Percentiles rank a stretch among this genome's conserved stretches.
Evolutionary conservation across 352 stramenopile genomes (phyloP).

Genomic region (Proteromonas lacertae): DNA sequence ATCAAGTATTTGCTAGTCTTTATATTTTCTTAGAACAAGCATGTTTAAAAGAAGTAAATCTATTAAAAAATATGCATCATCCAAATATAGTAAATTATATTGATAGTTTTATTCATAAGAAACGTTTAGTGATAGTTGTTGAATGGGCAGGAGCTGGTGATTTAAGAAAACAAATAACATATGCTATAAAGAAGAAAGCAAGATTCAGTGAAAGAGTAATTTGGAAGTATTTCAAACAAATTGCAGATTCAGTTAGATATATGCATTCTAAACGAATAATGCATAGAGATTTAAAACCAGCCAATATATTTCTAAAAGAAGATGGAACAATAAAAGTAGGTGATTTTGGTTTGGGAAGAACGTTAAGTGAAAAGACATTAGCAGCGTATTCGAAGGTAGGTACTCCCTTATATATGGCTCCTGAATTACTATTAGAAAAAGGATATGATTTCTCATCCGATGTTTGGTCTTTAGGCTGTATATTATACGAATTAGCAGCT

Average conservation of each 20-base stretch:
- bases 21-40: too few species aligned
- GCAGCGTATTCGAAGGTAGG: slow-evolving; percentile 42
- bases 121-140: slow-evolving; percentile 60
- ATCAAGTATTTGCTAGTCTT: slow-evolving; percentile 50
- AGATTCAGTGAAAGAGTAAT: slow-evolving; percentile 56
- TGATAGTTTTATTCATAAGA: slow-evolving; percentile 45
- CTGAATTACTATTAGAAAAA: slow-evolving; percentile 51
- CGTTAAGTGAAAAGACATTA: slow-evolving; percentile 2
- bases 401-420: slow-evolving; percentile 69
- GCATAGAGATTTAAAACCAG: slow-evolving; percentile 62
- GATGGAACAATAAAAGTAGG: slow-evolving; percentile 43
- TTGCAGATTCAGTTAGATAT: slow-evolving; percentile 36
- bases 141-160: slow-evolving; percentile 63
- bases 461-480: slow-evolving; percentile 65
- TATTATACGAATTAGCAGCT: slow-evolving; percentile 72
- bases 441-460: slow-evolving; percentile 74
- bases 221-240: slow-evolving; percentile 61
- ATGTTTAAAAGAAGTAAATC: slow-evolving; percentile 21
- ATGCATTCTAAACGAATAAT: slow-evolving; percentile 53
- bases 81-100: slow-evolving; percentile 57
- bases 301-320: slow-evolving; percentile 59
- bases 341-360: not conserved
- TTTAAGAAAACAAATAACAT: slow-evolving; percentile 48
- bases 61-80: slow-evolving; percentile 47
- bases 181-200: slow-evolving; percentile 32